phyloP scores from a whole-genome alignment of 306 rosid species.

The Citrullus mucosospermus region DNA sequence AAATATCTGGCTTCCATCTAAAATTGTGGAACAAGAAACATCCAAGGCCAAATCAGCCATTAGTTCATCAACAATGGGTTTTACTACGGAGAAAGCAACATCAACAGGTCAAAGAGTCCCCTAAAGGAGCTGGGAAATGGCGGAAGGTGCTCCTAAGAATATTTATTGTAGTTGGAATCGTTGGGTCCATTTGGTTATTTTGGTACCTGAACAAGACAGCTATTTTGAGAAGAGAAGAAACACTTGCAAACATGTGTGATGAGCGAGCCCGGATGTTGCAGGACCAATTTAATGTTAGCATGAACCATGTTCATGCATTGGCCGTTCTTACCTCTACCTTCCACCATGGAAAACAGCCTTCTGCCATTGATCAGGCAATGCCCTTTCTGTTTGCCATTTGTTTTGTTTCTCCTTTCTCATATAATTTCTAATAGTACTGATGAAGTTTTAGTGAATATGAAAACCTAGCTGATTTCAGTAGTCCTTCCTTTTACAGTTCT shows the following conservation, averaged over 20 bases:
- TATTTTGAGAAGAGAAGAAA: constrained; percentile 50
- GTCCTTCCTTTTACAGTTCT: neutral
- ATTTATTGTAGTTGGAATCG: constrained; percentile 37
- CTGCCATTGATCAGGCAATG: constrained; percentile 83
- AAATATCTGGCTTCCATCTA: constrained; percentile 23
- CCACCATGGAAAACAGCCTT: constrained; percentile 83
- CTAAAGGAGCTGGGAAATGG: constrained; percentile 61
- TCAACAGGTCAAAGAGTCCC: constrained; percentile 24
- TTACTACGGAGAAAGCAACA: constrained; percentile 18
- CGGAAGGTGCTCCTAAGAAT: constrained; percentile 41
- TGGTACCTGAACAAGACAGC: constrained; percentile 40
- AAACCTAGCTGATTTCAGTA: neutral
- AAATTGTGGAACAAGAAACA: constrained; percentile 28
- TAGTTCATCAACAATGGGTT: constrained; percentile 5
- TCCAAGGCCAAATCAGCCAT: constrained; percentile 20
- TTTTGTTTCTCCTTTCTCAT: neutral
- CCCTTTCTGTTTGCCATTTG: neutral
- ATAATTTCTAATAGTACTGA: neutral
- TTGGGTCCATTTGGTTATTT: constrained; percentile 44
- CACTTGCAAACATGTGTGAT: constrained; percentile 89
- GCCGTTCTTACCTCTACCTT: constrained; percentile 89
- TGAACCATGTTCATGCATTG: constrained; percentile 90
- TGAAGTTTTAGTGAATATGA: neutral
- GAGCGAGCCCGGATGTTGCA: constrained; percentile 96
- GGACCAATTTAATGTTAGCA: constrained; percentile 91